Conservation (phyloP, 106 monocot genomes). For the Vanilla planifolia region DNA sequence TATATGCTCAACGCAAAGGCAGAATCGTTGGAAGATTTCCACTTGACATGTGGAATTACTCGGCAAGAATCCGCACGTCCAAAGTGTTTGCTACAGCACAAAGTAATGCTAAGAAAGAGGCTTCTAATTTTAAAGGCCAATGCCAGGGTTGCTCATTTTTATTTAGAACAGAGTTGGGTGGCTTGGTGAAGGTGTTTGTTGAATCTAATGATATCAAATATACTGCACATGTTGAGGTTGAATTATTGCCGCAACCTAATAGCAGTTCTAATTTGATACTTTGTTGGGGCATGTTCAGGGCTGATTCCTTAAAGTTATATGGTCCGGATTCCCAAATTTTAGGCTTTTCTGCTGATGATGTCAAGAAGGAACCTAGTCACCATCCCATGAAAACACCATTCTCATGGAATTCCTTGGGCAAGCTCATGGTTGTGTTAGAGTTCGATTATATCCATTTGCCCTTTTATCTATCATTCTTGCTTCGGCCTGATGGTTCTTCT, state of each 20-base stretch:
- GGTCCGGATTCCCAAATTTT: constrained; percentile 7
- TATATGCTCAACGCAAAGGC: neutral
- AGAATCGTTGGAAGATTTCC: neutral
- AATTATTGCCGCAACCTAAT: constrained; percentile 21
- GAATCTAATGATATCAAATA: constrained; percentile 22
- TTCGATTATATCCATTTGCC: constrained; percentile 40
- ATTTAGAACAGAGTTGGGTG: constrained; percentile 53
- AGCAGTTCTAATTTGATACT: constrained; percentile 27
- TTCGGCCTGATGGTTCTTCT: constrained; percentile 15
- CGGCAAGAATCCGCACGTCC: neutral
- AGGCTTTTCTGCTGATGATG: neutral
- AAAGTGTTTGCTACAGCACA: constrained; percentile 13
- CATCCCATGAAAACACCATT: constrained; percentile 25
- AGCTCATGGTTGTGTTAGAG: constrained; percentile 25
- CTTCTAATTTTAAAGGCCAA: constrained; percentile 10
- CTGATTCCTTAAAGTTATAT: constrained; percentile 37
- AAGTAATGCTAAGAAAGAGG: constrained; percentile 7
- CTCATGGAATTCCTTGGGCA: constrained; percentile 12
- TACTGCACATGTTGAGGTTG: constrained; percentile 46
- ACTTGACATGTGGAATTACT: neutral
- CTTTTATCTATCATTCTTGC: constrained; percentile 58
- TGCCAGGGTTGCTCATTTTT: constrained; percentile 22
- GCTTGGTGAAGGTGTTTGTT: constrained; percentile 49
- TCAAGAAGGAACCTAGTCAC: neutral
- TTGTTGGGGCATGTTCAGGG: constrained; percentile 48